phyloP scores from a whole-genome alignment of 208 protist species.

The Wallacemonas sp. region DNA sequence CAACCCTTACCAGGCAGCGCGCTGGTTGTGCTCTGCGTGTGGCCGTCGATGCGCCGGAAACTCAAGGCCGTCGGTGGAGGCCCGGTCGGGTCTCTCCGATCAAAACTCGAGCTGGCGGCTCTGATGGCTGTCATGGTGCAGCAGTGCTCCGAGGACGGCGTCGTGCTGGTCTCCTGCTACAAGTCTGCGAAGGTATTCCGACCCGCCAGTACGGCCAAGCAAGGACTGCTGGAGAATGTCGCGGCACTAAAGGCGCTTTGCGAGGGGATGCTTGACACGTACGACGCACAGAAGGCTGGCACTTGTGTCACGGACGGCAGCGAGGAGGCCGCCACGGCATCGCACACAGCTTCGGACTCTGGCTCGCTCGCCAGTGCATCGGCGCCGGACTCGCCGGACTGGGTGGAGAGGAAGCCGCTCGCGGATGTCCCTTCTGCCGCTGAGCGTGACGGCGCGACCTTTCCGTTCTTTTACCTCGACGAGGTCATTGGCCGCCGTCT shows the following conservation, averaged over 20 bases:
- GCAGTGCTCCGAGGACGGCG: constrained; percentile 85
- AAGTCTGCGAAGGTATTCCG: constrained; percentile 23
- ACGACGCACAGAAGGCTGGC: neutral
- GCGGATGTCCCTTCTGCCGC: neutral
- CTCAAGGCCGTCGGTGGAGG: constrained; percentile 23
- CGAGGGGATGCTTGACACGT: constrained; percentile 3
- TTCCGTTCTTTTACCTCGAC: constrained; percentile 82
- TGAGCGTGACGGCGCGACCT: constrained; percentile 16
- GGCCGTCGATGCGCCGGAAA: constrained; percentile 15
- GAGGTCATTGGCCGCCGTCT: constrained; percentile 54
- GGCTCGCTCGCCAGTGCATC: no score
- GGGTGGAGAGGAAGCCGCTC: neutral
- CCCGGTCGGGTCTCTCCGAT: constrained; percentile 38
- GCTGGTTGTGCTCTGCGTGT: constrained; percentile 78
- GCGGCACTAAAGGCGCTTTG: constrained; percentile 2
- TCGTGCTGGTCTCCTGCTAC: constrained; percentile 47
- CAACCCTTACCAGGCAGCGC: constrained; percentile 84
- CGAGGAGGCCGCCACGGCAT: no score
- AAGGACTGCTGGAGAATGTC: constrained; percentile 1
- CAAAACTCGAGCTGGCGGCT: constrained; percentile 64
- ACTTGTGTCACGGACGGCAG: no score
- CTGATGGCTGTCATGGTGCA: constrained; percentile 89
- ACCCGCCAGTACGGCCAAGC: neutral
- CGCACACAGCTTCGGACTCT: no score
- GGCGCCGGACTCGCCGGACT: no score